phyloP scores from a whole-genome alignment of 108 stramenopile genomes.

The Conticribra guillardii region DNA sequence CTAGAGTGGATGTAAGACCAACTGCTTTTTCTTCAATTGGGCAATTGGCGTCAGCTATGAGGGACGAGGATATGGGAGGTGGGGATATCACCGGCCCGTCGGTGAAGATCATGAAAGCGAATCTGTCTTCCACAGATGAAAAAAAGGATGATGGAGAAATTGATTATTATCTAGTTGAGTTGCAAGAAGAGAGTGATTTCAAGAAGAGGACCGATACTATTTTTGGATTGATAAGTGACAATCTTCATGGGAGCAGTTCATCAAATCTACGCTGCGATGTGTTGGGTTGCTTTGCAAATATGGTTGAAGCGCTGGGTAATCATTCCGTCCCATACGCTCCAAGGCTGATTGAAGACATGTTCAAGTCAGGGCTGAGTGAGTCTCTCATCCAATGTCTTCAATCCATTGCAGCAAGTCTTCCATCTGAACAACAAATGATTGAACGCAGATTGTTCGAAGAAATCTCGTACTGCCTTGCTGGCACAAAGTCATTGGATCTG shows the following conservation, averaged over 20 bases:
- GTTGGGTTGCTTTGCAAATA: constrained; percentile 85
- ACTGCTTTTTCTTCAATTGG: constrained; percentile 89
- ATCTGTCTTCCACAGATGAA: constrained; percentile 16
- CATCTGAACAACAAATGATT: constrained; percentile 66
- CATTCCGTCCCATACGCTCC: constrained; percentile 69
- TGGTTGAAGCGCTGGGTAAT: constrained; percentile 89
- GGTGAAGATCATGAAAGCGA: constrained; percentile 68
- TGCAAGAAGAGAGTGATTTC: constrained; percentile 56
- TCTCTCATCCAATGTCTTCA: constrained; percentile 89
- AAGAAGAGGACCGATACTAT: constrained; percentile 70
- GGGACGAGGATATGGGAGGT: constrained; percentile 68
- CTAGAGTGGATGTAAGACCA: constrained; percentile 73
- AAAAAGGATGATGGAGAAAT: constrained; percentile 25
- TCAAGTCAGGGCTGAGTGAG: constrained; percentile 84
- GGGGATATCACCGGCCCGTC: constrained; percentile 57
- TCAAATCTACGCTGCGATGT: constrained; percentile 19
- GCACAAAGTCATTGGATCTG: constrained; percentile 51
- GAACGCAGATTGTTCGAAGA: constrained; percentile 90
- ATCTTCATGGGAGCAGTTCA: constrained; percentile 34
- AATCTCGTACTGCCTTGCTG: constrained; percentile 81
- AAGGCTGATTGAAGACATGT: constrained; percentile 89
- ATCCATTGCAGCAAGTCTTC: constrained; percentile 79
- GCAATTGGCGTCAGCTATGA: constrained; percentile 84
- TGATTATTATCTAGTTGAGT: constrained; percentile 48
- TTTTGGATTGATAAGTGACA: constrained; percentile 67